phyloP scores from a whole-genome alignment of 2,329 filamentous ascomycete species.

The Penicillium sumatraense region DNA sequence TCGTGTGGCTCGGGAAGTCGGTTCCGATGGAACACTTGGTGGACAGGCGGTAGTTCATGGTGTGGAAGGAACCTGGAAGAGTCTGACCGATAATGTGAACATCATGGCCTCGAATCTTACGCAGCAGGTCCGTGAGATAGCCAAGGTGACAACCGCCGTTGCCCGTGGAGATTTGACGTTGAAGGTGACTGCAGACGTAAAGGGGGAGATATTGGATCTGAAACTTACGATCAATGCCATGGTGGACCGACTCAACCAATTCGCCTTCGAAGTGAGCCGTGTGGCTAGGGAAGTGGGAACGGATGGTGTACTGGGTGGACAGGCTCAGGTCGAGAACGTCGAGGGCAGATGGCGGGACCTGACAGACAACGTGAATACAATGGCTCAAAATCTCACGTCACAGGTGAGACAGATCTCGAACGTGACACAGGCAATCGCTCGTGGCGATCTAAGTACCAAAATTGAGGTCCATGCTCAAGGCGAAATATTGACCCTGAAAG shows the following conservation, averaged over 20 bases:
- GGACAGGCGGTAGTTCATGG: constrained; percentile 92
- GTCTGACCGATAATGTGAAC: constrained; percentile 90
- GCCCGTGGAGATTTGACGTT: constrained; percentile 88
- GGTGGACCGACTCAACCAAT: constrained; percentile 65
- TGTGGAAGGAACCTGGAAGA: constrained; percentile 92
- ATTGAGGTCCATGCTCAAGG: constrained; percentile 91
- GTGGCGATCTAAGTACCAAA: constrained; percentile 91
- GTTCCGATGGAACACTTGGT: constrained; percentile 87
- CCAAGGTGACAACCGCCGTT: constrained; percentile 90
- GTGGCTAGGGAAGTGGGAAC: constrained; percentile 65
- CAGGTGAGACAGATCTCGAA: constrained; percentile 85
- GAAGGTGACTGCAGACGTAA: constrained; percentile 88
- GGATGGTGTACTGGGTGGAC: constrained; percentile 63
- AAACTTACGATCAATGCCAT: constrained; percentile 80
- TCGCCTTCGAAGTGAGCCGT: constrained; percentile 66
- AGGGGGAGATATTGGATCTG: constrained; percentile 87
- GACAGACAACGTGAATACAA: constrained; percentile 67
- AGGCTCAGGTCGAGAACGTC: constrained; percentile 64
- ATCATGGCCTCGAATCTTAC: constrained; percentile 97
- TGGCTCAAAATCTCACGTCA: constrained; percentile 63
- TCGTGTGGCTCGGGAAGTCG: constrained; percentile 89
- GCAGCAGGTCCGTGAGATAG: constrained; percentile 93
- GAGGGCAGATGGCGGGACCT: constrained; percentile 67
- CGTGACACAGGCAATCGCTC: constrained; percentile 89
- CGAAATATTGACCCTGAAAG: constrained; percentile 87